These are phyloP conservation scores for Zelopaecilomyces penicillatus DNA, from an alignment of 2,329 filamentous ascomycete species.

Conservation along the genomic window DNA sequence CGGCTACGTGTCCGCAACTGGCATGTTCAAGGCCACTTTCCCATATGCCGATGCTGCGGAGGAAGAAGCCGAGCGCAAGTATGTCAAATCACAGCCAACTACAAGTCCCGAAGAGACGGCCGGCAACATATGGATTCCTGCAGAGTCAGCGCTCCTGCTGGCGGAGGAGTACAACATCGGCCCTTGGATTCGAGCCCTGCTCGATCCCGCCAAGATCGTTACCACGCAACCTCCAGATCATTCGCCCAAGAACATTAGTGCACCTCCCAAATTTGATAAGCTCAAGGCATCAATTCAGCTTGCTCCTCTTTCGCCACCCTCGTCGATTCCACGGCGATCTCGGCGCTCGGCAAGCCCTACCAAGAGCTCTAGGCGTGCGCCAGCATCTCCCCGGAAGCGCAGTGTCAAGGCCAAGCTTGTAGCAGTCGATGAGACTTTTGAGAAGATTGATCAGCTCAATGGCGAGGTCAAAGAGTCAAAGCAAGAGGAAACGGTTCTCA, in stretches of 20 bases:
- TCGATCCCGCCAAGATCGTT: conserved; percentile 76
- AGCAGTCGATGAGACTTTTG: conserved; percentile 22
- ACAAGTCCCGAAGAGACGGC: conserved; percentile 89
- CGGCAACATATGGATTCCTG: conserved; percentile 93
- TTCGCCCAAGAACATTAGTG: conserved; percentile 65
- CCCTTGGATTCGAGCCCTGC: conserved; percentile 83
- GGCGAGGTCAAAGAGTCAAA: conserved; percentile 22
- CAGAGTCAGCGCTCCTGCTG: conserved; percentile 68
- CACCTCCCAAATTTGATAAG: conserved; percentile 72
- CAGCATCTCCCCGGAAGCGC: conserved; percentile 49
- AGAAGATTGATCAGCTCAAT: conserved; percentile 21
- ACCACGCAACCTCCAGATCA: conserved; percentile 52
- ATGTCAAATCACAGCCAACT: conserved; percentile 72
- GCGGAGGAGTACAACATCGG: conserved; percentile 80
- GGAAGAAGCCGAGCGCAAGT: conserved; percentile 68
- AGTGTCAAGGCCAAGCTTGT: conserved; percentile 36
- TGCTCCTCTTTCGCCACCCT: conserved; percentile 41
- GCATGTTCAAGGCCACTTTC: conserved; percentile 89
- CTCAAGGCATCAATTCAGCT: conserved; percentile 35
- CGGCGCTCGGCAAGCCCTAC: conserved; percentile 51
- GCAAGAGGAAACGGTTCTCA: conserved; percentile 30
- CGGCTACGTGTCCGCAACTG: conserved; percentile 76
- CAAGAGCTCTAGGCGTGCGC: conserved; percentile 38
- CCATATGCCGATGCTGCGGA: conserved; percentile 66
- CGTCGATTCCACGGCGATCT: conserved; percentile 38